Percentiles rank a stretch among this genome's conserved stretches.
Evolutionary conservation across 2,329 filamentous ascomycete species (phyloP).

Genomic region (Ceratocystis smalleyi): DNA sequence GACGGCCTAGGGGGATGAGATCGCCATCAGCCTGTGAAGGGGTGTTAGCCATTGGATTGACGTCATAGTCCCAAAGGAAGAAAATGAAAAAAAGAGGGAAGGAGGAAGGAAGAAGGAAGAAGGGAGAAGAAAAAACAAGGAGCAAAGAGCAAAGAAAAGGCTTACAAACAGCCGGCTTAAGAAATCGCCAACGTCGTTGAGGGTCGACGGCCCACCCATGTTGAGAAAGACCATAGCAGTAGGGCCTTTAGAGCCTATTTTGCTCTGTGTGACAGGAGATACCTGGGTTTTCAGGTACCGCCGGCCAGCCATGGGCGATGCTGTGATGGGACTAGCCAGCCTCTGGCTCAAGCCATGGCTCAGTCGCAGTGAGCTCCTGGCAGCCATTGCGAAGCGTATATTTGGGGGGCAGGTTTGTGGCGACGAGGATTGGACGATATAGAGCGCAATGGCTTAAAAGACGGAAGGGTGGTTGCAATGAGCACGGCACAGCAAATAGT

Average conservation of each 20-base stretch:
- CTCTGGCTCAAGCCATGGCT: constrained; percentile 16
- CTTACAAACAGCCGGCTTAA: constrained; percentile 81
- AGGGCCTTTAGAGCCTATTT: constrained; percentile 55
- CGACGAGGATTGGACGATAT: too few species aligned
- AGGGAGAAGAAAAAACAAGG: constrained; percentile 15
- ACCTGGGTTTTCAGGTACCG: constrained; percentile 30
- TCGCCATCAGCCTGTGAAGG: constrained; percentile 63
- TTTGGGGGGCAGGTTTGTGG: neutral
- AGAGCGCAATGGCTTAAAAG: neutral
- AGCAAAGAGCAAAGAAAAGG: neutral
- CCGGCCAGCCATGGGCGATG: constrained; percentile 17
- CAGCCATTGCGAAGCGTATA: constrained; percentile 22
- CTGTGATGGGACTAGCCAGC: constrained; percentile 22
- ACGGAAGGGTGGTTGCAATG: neutral
- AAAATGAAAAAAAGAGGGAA: constrained; percentile 17
- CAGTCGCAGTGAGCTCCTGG: constrained; percentile 22
- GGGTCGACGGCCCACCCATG: constrained; percentile 89
- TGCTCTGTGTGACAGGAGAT: constrained; percentile 67
- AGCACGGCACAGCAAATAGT: neutral
- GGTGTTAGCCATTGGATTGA: constrained; percentile 15
- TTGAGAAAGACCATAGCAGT: constrained; percentile 99
- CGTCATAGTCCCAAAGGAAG: neutral
- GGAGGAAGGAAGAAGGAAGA: neutral
- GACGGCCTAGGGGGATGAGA: constrained; percentile 81
- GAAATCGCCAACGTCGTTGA: constrained; percentile 76